These are phyloP conservation scores for Solanum boliviense DNA, from an alignment of 257 asterid genomes.

Conservation along the genomic window DNA sequence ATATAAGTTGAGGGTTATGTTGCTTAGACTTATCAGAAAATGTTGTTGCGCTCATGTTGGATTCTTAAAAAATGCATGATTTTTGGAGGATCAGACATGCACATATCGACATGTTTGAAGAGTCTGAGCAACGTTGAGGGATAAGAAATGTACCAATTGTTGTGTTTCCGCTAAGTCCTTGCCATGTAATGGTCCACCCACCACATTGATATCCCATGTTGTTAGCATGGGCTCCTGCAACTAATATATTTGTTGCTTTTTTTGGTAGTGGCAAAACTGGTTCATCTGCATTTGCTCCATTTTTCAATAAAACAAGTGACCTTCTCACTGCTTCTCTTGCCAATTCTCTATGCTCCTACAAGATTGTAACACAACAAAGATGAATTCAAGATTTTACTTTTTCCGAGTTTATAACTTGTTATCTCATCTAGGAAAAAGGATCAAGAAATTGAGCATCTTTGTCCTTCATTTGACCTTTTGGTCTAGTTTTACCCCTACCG, in stretches of 20 bases:
- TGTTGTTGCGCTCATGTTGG: accelerated
- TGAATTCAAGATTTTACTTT: neutral
- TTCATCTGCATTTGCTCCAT: slow-evolving; percentile 8
- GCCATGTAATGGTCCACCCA: slow-evolving; percentile 12
- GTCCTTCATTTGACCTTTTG: neutral
- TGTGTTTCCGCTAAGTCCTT: slow-evolving; percentile 4
- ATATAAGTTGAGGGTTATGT: neutral
- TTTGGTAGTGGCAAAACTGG: slow-evolving; percentile 10
- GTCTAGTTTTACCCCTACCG: neutral
- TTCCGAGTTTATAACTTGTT: neutral
- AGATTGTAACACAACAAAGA: neutral
- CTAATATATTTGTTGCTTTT: neutral
- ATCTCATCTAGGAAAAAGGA: neutral
- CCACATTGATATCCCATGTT: slow-evolving; percentile 6
- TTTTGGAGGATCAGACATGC: neutral
- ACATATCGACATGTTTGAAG: neutral
- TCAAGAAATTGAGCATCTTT: neutral
- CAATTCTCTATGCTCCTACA: slow-evolving; percentile 6
- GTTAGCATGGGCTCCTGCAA: slow-evolving; percentile 6
- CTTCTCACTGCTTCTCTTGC: slow-evolving; percentile 8
- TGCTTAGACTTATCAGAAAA: neutral
- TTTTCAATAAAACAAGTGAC: slow-evolving; percentile 5
- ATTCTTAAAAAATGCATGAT: neutral
- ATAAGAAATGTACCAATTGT: neutral
- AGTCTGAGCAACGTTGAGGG: neutral